Base-by-base conservation (phyloP, 192 early-diverging fungal genomes). In the Umbelopsis vinacea region DNA sequence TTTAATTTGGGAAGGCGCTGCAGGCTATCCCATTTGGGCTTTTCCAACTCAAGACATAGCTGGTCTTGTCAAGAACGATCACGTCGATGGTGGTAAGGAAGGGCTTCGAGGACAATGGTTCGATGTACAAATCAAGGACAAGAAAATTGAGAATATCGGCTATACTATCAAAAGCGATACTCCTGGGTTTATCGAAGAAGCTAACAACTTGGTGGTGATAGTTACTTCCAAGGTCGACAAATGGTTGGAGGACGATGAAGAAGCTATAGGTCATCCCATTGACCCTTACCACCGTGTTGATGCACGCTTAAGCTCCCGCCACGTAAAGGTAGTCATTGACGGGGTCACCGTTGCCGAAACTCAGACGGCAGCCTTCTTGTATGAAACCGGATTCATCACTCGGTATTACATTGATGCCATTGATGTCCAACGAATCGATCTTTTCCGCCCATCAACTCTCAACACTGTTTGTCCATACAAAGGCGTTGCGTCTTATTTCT, bases 211-310 rank as follows among this genome's bases (percentile, higher is more conserved):
- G 15, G 48, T 50, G 19, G 48, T 21, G 4, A 6, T 50, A 0
- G 48, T 12, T 6, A 15, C 5, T 6, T 3, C 15, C n/a, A 50
- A 50, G n/a, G 11, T 50, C 48, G 48, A 50, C 0, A 50, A 50
- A 21, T 50, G 48, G 48, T 50, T 50, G 48, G 48, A 50, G n/a
- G 48, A 50, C n/a, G 48, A 50, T n/a, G 48, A 50, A 21, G 11
- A 17, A 21, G 48, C 17, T 19, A 50, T 50, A 15, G 48, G 48
- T n/a, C 48, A 50, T 21, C 14, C 48, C 17, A 19, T 19, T 0
- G n/a, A 21, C 15, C 48, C 48, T 50, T 50, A 50, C 15, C 48
- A 50, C n/a, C 48, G 48, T 50, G 17, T 50, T 3, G 48, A 50
- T 21, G n/a, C n/a, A 15, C 48, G 48, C 5, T 17, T 21, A 19